Percentiles rank a stretch among this genome's conserved stretches.
Evolutionary conservation across 1,284 basidiomycete species (phyloP).

Genomic region (Apiotrichum siamense): DNA sequence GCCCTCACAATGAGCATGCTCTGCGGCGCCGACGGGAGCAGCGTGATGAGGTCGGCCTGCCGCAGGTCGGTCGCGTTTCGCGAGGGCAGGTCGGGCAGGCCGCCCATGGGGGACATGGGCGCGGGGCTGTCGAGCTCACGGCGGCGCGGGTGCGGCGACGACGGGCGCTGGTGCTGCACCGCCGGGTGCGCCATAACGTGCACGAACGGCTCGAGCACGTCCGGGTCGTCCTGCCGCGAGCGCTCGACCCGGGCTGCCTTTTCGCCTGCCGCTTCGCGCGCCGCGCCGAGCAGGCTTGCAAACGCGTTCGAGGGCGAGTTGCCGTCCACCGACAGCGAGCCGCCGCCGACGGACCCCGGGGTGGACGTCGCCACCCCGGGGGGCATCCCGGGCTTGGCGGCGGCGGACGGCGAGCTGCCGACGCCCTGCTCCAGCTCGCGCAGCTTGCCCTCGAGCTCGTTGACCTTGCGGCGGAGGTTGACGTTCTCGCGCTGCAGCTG

Average conservation of each 20-base stretch:
- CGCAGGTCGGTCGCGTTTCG: slow-evolving; percentile 20
- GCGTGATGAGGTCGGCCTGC: slow-evolving; percentile 20
- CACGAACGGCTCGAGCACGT: slow-evolving; percentile 20
- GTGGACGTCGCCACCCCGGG: slow-evolving; percentile 8
- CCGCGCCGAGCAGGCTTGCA: slow-evolving; percentile 11
- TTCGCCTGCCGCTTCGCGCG: background rate
- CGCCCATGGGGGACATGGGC: slow-evolving; percentile 10
- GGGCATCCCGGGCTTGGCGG: background rate
- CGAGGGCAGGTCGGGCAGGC: slow-evolving; percentile 14
- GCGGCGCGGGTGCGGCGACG: slow-evolving; percentile 4
- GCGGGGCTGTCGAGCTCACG: slow-evolving; percentile 2
- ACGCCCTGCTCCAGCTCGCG: slow-evolving; percentile 9
- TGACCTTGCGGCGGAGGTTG: slow-evolving; percentile 11
- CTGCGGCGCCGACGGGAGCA: slow-evolving; percentile 15
- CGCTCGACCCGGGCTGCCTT: slow-evolving; percentile 1
- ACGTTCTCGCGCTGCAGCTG: slow-evolving; percentile 23
- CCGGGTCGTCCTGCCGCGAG: slow-evolving; percentile 19
- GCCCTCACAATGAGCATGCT: slow-evolving; percentile 19
- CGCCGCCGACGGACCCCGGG: background rate
- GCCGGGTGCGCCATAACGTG: slow-evolving; percentile 20
- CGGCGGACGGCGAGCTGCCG: too few relatives aligned
- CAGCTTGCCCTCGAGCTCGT: slow-evolving; percentile 15
- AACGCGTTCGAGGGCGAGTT: slow-evolving; percentile 11
- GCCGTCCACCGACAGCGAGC: slow-evolving; percentile 4
- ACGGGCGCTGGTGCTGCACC: slow-evolving; percentile 7